phyloP scores from a whole-genome alignment of 805 yeast genomes.

The Metschnikowia sp. region DNA sequence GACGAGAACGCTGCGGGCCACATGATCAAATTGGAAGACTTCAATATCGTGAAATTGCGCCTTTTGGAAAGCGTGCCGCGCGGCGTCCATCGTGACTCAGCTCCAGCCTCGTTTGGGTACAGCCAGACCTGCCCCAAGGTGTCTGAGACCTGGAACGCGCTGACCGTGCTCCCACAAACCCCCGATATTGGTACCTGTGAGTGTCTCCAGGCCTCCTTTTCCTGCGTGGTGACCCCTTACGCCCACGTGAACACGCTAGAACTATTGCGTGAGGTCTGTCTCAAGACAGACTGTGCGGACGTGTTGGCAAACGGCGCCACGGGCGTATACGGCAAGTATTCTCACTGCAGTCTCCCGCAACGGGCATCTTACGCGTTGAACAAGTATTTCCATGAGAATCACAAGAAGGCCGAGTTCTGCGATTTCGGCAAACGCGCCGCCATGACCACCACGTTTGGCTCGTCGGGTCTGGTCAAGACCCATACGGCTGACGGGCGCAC shows the following conservation, averaged over 20 bases:
- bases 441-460: conserved; percentile 20
- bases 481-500: conserved; percentile 25
- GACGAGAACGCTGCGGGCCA: conserved; percentile 24
- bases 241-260: conserved; percentile 18
- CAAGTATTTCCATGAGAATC: conserved; percentile 27
- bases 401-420: conserved; percentile 20
- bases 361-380: conserved; percentile 41
- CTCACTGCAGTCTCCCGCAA: conserved; percentile 38
- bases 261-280: conserved; percentile 34
- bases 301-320: conserved; percentile 30
- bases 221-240: conserved; percentile 34
- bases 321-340: conserved; percentile 42
- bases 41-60: conserved; percentile 25
- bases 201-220: conserved; percentile 39
- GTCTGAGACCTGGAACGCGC: conserved; percentile 11
- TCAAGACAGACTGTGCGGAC: conserved; percentile 36
- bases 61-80: conserved; percentile 21
- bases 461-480: conserved; percentile 15
- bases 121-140: conserved; percentile 7
- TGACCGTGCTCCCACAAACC: conserved; percentile 31
- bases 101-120: not conserved
- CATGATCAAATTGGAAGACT: conserved; percentile 30
- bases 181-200: conserved; percentile 45
- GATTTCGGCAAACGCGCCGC: conserved; percentile 24
- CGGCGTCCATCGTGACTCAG: conserved; percentile 11